Evolutionary conservation across 768 basidiomycete genomes (phyloP).

Genomic region (Leccinum aurantiacum): DNA sequence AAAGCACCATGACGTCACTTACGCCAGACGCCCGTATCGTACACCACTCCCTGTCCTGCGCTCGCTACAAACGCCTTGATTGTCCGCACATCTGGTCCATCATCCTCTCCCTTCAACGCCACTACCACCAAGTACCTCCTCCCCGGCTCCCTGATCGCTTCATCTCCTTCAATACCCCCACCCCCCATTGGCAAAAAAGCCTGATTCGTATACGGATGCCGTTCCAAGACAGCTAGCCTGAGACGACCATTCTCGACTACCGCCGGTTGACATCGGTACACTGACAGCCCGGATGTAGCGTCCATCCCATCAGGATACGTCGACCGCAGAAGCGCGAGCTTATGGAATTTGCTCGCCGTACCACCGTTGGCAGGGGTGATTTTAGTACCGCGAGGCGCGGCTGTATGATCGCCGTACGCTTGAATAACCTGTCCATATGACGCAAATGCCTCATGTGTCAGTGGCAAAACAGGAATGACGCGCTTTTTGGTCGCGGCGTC

Average conservation of each 20-base stretch:
- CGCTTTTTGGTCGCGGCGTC: slow-evolving; percentile 17
- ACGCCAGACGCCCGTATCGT: slow-evolving; percentile 89
- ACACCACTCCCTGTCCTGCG: slow-evolving; percentile 82
- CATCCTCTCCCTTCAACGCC: slow-evolving; percentile 73
- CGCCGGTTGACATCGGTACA: slow-evolving; percentile 76
- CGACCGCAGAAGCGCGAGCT: slow-evolving; percentile 68
- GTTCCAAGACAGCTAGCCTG: slow-evolving; percentile 74
- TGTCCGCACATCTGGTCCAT: slow-evolving; percentile 72
- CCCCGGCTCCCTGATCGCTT: slow-evolving; percentile 47
- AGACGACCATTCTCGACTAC: slow-evolving; percentile 46
- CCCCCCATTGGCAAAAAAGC: slow-evolving; percentile 94
- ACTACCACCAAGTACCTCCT: slow-evolving; percentile 81
- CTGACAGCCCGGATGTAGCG: slow-evolving; percentile 71
- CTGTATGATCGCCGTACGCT: slow-evolving; percentile 67
- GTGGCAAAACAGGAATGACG: slow-evolving; percentile 55
- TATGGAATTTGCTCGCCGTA: slow-evolving; percentile 91
- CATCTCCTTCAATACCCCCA: slow-evolving; percentile 40
- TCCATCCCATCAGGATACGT: slow-evolving; percentile 59
- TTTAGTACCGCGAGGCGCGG: slow-evolving; percentile 66
- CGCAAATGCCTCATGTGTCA: slow-evolving; percentile 85
- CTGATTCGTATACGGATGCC: slow-evolving; percentile 88
- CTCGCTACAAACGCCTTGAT: slow-evolving; percentile 82
- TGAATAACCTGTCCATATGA: slow-evolving; percentile 92
- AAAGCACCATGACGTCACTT: slow-evolving; percentile 37
- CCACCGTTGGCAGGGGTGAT: slow-evolving; percentile 86